Base-by-base conservation (phyloP, 345 rosid species). In the Gynandropsis gynandra region DNA sequence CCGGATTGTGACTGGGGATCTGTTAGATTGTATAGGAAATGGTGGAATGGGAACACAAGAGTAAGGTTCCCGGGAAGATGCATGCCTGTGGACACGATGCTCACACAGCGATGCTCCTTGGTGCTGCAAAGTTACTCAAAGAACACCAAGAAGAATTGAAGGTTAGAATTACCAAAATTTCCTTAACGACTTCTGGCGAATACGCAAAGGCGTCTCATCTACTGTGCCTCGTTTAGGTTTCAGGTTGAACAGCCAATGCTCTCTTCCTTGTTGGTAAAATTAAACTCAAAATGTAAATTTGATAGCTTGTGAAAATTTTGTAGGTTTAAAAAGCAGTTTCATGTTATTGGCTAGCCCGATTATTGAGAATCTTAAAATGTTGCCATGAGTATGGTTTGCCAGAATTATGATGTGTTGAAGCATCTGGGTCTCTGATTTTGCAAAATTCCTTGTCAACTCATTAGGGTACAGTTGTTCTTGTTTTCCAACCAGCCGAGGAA, bases 401-500 rank as follows among this genome's bases (percentile, higher is more conserved):
- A 24, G 29, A 24, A 24, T 2, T 24, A 24, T 24, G 5, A 24
- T 24, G 29, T 24, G 29, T 2, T 24, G 17, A 37, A 19, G 15
- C 20, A 13, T 43, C 14, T 4, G 35, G 15, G 9, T 51, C 4
- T 58, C 12, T 51, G 24, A 8, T 5, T 33, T 58, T 7, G 33
- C 11, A 4, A 14, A 13, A 47, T 41, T 62, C 51, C 15, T n/a
- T 68, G 41, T 33, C 2, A 54, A 5, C 40, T 43, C 33, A 52
- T 47, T 66, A 87, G 98, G 96, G 98, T 18, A 92, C 96, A 6
- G 74, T 84, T 33, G 72, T 77, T 56, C 80, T 84, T 20, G 72
- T 92, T 20, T 92, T 92, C 42, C 98, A 92, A 71, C 98, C 96
- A 21, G 96, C 86, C 16, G 96, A 92, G 72, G 98, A 92, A 79